These are phyloP conservation scores for Scheffersomyces ergatensis DNA, from an alignment of 805 yeast species.

Conservation along the genomic window DNA sequence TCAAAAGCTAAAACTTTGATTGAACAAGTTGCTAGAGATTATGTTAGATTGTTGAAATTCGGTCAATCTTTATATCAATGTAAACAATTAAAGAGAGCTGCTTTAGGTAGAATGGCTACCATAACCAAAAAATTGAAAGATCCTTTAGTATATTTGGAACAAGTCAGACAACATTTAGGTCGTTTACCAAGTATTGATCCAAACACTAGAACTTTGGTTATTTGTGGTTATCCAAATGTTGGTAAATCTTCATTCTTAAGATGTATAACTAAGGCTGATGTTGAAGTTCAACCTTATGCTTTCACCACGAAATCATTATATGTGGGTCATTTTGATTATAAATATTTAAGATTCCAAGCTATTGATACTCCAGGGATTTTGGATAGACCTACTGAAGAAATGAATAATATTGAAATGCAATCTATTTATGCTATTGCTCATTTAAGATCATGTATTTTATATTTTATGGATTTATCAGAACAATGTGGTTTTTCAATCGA, in stretches of 20 bases:
- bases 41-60: conserved; percentile 87
- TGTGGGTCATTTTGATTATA: conserved; percentile 98
- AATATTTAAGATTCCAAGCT: conserved; percentile 96
- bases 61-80: conserved; percentile 98
- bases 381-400: conserved; percentile 98
- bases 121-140: conserved; percentile 93
- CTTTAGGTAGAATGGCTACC: conserved; percentile 99
- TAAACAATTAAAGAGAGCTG: conserved; percentile 97
- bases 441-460: conserved; percentile 91
- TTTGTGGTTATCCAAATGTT: conserved; percentile 99
- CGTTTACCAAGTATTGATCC: conserved; percentile 98
- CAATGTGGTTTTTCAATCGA: conserved; percentile 98
- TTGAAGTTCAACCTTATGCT: conserved; percentile 98
- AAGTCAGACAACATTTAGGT: conserved; percentile 98
- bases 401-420: conserved; percentile 99
- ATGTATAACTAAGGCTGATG: conserved; percentile 96
- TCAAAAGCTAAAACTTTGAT: conserved; percentile 91
- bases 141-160: conserved; percentile 89
- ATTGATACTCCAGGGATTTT: conserved; percentile 99
- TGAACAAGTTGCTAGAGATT: conserved; percentile 96
- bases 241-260: conserved; percentile 95
- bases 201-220: conserved; percentile 93
- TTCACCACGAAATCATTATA: conserved; percentile 96
- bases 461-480: conserved; percentile 98
- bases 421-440: conserved; percentile 98